Evolutionary conservation across 129 eudicot genomes (phyloP).

Genomic region (Logfia minima): DNA sequence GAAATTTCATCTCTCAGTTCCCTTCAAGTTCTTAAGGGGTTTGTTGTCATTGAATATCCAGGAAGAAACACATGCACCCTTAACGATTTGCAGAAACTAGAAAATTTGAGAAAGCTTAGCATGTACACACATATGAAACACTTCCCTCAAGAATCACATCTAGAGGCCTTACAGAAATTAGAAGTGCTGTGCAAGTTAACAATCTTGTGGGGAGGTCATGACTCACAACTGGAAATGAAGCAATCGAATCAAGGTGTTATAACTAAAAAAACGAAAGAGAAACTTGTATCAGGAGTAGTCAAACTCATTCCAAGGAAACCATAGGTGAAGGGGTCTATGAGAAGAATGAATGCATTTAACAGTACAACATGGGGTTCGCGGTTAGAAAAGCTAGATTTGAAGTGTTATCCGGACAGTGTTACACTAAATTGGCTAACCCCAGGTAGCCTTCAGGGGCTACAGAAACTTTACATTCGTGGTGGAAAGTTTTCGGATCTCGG

Average conservation of each 20-base stretch:
- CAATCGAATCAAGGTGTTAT: not conserved
- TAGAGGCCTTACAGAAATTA: slow-evolving; percentile 25
- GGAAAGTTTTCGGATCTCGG: slow-evolving; percentile 44
- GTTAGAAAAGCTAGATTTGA: slow-evolving; percentile 49
- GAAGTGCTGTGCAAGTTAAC: slow-evolving; percentile 35
- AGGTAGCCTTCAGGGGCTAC: slow-evolving; percentile 24
- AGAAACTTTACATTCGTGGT: slow-evolving; percentile 58
- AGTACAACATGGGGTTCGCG: slow-evolving; percentile 11
- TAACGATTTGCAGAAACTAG: slow-evolving; percentile 31
- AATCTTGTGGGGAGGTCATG: slow-evolving; percentile 45
- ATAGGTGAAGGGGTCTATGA: slow-evolving; percentile 22
- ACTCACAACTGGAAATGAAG: not conserved
- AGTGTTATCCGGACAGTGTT: slow-evolving; percentile 33
- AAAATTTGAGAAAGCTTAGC: slow-evolving; percentile 43
- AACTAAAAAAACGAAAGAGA: not conserved
- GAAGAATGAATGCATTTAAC: slow-evolving; percentile 23
- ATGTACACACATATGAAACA: slow-evolving; percentile 39
- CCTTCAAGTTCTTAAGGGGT: slow-evolving; percentile 51
- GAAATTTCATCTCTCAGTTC: slow-evolving; percentile 34
- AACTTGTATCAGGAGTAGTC: not conserved
- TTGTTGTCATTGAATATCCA: slow-evolving; percentile 25
- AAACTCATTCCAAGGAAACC: not conserved
- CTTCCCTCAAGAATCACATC: slow-evolving; percentile 34
- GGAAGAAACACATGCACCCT: slow-evolving; percentile 28
- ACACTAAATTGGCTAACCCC: slow-evolving; percentile 46